Base-by-base conservation (phyloP, 2,329 filamentous ascomycete genomes). In the Microdochium paspali region DNA sequence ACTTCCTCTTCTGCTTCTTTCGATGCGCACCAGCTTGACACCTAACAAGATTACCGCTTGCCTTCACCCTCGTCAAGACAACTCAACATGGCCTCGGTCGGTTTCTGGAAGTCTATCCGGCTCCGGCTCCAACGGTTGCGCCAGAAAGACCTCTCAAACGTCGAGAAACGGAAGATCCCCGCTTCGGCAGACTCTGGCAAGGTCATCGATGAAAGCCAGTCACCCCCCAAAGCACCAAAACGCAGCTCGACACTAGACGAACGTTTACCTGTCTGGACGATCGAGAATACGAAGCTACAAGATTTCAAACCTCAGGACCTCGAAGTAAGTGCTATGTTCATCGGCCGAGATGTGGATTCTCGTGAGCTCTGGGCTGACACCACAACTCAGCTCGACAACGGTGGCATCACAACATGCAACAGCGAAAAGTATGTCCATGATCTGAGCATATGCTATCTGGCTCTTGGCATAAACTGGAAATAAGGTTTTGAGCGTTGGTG, bases 301-400 rank as follows among this genome's bases (percentile, higher is more conserved):
- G 25, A 49, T 13, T 51, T 49, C 24, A 15, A 46, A 15, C 47
- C 47, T 9, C 49, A 28, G 6, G 26, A 45, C 4, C 43, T 51
- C 15, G 45, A 51, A 46, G 49, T 51, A 46, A 12, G 40, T 25
- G 6, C 10, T 21, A 39, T 4, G 23, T 7, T 20, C 25, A 25
- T 35, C 23, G 39, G 44, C 7, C 40, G 28, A 13, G 13, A 44
- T 24, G 21, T 24, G 15, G 39, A 43, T 24, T 6, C 10, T 12
- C 35, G 5, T 20, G 23, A 21, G 35, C 35, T 40, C 35, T 6
- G 26, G 26, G 13, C 26, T 7, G 13, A 28, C 26, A 21, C 7
- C 12, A 20, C 7, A 10, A 20, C 18, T 21, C 15, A 40, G 15
- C 15, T 20, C 13, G 35, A 40, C 35, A 4, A 21, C 35, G 35